Evolutionary conservation across 1,139 yeast species (phyloP).

Genomic region (Taphrina wiesneri): DNA sequence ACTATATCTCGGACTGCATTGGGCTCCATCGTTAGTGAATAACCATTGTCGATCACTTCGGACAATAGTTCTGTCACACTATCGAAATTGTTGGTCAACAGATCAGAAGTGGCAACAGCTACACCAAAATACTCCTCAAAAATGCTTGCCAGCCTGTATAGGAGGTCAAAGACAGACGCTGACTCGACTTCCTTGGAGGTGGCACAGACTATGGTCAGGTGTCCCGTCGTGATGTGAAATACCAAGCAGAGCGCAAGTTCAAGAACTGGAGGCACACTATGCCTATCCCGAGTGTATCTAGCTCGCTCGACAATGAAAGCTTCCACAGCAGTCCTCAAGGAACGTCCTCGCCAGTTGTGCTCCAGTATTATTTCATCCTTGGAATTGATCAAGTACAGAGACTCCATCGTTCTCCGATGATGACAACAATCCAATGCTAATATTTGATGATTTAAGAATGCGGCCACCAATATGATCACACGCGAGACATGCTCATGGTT

Average conservation of each 20-base stretch:
- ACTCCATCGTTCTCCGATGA: too few relatives aligned
- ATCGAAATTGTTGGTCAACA: constrained; percentile 66
- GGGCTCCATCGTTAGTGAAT: constrained; percentile 70
- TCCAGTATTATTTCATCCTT: constrained; percentile 38
- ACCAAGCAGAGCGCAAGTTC: not conserved
- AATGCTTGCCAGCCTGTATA: constrained; percentile 42
- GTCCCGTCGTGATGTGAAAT: constrained; percentile 9
- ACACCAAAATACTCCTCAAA: constrained; percentile 60
- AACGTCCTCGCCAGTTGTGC: constrained; percentile 38
- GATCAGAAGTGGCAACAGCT: constrained; percentile 50
- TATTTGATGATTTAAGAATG: too few relatives aligned
- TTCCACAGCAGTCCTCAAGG: constrained; percentile 6
- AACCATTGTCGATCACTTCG: constrained; percentile 76
- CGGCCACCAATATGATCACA: too few relatives aligned
- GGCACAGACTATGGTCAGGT: constrained; percentile 7
- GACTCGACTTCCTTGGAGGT: constrained; percentile 17
- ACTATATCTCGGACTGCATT: constrained; percentile 70
- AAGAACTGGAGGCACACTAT: not conserved
- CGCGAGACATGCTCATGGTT: too few relatives aligned
- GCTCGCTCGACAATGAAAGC: not conserved
- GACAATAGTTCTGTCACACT: constrained; percentile 61
- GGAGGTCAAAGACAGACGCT: constrained; percentile 16
- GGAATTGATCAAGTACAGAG: constrained; percentile 14
- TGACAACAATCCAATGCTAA: too few relatives aligned
- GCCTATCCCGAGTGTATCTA: not conserved